Evolutionary conservation across 768 basidiomycete species (phyloP).

Genomic region (Trametes elegans): DNA sequence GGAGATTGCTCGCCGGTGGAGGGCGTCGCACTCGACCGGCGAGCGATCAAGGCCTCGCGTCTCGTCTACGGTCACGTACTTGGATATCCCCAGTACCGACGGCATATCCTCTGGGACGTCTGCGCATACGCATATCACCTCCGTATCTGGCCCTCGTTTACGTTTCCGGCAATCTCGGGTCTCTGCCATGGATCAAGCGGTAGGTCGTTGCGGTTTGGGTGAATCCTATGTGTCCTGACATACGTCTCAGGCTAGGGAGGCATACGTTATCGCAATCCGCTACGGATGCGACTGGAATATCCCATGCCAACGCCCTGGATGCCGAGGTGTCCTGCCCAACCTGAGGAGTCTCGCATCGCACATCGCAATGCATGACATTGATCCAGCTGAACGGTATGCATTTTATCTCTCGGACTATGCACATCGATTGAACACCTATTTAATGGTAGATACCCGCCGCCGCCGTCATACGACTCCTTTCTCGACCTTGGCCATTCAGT

Average conservation of each 20-base stretch:
- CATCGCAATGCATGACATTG: conserved; percentile 22
- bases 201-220: neutral
- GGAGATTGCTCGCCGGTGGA: conserved; percentile 18
- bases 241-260: conserved; percentile 6
- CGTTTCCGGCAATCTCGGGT: conserved; percentile 12
- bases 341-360: conserved; percentile 19
- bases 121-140: neutral
- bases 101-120: neutral
- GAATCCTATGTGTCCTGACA: neutral
- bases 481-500: conserved; percentile 15
- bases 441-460: neutral
- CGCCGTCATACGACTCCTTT: conserved; percentile 7
- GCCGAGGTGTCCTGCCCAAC: conserved; percentile 17
- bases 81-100: neutral
- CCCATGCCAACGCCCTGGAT: conserved; percentile 19
- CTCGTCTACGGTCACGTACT: conserved; percentile 13
- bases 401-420: too few relatives aligned
- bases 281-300: conserved; percentile 10
- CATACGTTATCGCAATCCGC: conserved; percentile 12
- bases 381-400: conserved; percentile 2
- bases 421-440: neutral
- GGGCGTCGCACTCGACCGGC: conserved; percentile 11
- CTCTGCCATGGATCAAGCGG: conserved; percentile 14
- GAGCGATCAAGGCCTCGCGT: neutral
- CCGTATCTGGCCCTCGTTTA: conserved; percentile 10